A percentile compares a stretch with the other conserved stretches of the same genome.
Conservation (phyloP, 2,329 filamentous ascomycete genomes). For the Clarireedia homoeocarpa region DNA sequence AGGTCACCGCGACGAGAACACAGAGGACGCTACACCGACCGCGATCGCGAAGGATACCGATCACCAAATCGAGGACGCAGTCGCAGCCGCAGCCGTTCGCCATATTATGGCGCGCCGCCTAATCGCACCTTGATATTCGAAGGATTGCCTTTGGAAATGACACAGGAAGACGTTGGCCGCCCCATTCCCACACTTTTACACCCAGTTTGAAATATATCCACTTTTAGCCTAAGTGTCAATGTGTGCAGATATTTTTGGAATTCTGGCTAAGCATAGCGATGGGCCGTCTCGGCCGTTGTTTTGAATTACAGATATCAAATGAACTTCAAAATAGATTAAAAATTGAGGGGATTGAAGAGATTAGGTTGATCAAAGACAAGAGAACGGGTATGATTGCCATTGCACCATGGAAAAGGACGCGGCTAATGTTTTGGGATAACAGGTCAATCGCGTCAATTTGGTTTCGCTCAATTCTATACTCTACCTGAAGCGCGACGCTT, state of each 20-base stretch:
- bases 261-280: conserved; percentile 31
- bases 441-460: conserved; percentile 48
- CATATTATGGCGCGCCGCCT: conserved; percentile 31
- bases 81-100: conserved; percentile 26
- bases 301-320: conserved; percentile 42
- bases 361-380: conserved; percentile 49
- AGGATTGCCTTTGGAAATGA: conserved; percentile 41
- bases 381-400: conserved; percentile 40
- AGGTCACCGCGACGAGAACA: conserved; percentile 29
- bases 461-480: conserved; percentile 46
- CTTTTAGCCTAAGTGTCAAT: conserved; percentile 30
- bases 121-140: conserved; percentile 48
- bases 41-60: conserved; percentile 28
- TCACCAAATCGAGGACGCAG: conserved; percentile 26
- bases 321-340: conserved; percentile 45
- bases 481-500: conserved; percentile 43
- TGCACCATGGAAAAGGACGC: conserved; percentile 6
- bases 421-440: conserved; percentile 6
- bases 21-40: conserved; percentile 27
- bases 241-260: conserved; percentile 24
- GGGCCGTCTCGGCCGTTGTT: conserved; percentile 28
- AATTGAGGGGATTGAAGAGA: conserved; percentile 45
- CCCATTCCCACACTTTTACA: conserved; percentile 26
- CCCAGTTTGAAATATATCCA: conserved; percentile 12
- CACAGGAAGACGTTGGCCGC: conserved; percentile 44